Evolutionary conservation across 768 basidiomycete genomes (phyloP), one percentile per base, ranked within the genome.

Genomic region (Kwoniella mangroviensis): DNA sequence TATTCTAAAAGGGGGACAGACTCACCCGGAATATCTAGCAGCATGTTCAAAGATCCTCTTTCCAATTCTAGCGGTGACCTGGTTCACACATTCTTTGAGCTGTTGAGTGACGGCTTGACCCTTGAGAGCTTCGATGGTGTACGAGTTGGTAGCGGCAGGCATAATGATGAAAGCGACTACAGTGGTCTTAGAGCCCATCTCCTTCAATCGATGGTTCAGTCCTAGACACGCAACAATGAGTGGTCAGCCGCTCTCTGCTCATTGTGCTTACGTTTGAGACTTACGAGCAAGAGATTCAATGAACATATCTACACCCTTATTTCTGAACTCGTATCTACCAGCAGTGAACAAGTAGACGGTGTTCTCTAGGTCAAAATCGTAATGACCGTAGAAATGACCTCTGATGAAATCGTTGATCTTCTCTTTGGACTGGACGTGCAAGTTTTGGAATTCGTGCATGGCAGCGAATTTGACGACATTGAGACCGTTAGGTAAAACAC

Each of bases 271-370:
- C 43, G 42, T 5, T 45, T 42, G 55, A 11, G 26, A 82, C 85
- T 75, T 62, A 81, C 96, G 92, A 34, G 96, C 97, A 67, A 99
- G 89, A 19, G 91, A 88, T 84, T 99, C 97, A 75, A 99, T 96
- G 83, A 98, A 99, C 96, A 99, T 97, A 82, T 99, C 97, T 40
- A 98, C 94, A 66, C 97, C 97, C 86, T 99, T 99, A 86, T 99
- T 99, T 52, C 97, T 88, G 84, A 97, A 99, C 83, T 99, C 97
- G 84, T 99, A 99, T 54, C 97, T 89, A 52, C 97, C 97, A n/a
- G 97, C 97, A 17, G 94, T 98, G 85, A 99, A 99, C 88, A 98
- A 90, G 92, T 97, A 85, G 52, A 85, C 75, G 13, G 84, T 85
- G 80, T 86, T 85, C 21, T 96, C 92, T 52, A 98, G 87, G 84